Evolutionary conservation across 306 rosid genomes (phyloP).

Genomic region (Quercus alba): DNA sequence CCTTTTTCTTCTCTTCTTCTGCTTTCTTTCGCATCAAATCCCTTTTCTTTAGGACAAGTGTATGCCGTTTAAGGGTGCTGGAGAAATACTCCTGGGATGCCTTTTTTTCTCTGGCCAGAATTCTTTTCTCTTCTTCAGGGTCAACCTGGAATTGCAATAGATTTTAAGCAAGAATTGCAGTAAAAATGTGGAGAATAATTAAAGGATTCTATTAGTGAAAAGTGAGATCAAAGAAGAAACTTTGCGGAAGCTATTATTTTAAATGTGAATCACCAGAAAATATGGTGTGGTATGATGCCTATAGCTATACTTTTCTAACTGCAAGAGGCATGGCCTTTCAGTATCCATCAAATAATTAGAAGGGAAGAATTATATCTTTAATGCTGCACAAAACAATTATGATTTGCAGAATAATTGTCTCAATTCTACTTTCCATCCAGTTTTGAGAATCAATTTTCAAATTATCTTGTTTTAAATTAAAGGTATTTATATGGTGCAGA

Average conservation of each 20-base stretch:
- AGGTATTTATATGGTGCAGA: background rate
- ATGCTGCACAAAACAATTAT: too few species aligned
- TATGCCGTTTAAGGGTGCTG: conserved; percentile 80
- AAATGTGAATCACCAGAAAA: background rate
- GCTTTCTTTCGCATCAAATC: conserved; percentile 80
- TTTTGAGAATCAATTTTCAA: too few species aligned
- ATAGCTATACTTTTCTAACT: too few species aligned
- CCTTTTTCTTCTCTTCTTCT: conserved; percentile 68
- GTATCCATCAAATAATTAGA: too few species aligned
- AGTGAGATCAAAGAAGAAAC: background rate
- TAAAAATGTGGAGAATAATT: conserved; percentile 24
- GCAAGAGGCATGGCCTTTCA: too few species aligned
- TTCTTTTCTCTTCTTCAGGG: conserved; percentile 76
- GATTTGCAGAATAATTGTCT: too few species aligned
- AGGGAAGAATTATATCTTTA: too few species aligned
- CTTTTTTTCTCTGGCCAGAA: conserved; percentile 82
- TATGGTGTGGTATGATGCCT: background rate
- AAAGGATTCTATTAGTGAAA: background rate
- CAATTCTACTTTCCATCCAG: too few species aligned
- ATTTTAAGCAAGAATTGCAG: conserved; percentile 3
- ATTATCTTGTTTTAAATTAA: background rate
- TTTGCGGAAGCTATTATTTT: background rate
- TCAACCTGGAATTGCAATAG: conserved; percentile 59
- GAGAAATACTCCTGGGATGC: conserved; percentile 68
- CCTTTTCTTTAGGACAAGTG: conserved; percentile 74